phyloP scores from a whole-genome alignment of 106 monocot genomes.

The Gastrodia elata region DNA sequence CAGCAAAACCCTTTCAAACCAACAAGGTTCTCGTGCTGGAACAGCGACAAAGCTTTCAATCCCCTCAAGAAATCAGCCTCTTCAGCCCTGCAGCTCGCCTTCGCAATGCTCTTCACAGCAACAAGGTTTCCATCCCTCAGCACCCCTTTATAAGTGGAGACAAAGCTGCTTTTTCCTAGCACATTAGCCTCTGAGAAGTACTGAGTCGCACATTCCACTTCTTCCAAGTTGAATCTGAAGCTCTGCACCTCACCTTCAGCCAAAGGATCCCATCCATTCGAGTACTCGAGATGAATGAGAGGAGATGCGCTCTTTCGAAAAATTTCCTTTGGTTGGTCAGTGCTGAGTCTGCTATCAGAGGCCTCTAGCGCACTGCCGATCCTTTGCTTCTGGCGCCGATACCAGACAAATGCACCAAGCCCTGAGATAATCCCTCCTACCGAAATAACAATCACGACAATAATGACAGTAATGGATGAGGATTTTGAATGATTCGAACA shows the following conservation, averaged over 20 bases:
- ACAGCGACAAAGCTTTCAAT: slow-evolving; percentile 36
- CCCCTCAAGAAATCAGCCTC: slow-evolving; percentile 75
- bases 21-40: slow-evolving; percentile 62
- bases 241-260: slow-evolving; percentile 57
- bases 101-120: slow-evolving; percentile 58
- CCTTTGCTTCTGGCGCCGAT: slow-evolving; percentile 26
- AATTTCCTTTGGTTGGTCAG: slow-evolving; percentile 32
- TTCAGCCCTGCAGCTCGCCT: slow-evolving; percentile 61
- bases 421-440: slow-evolving; percentile 17
- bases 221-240: slow-evolving; percentile 66
- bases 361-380: slow-evolving; percentile 50
- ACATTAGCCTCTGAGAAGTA: slow-evolving; percentile 80
- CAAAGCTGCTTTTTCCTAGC: slow-evolving; percentile 51
- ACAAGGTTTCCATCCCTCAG: slow-evolving; percentile 59
- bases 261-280: slow-evolving; percentile 68
- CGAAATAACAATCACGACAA: slow-evolving; percentile 10
- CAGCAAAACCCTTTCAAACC: slow-evolving; percentile 68
- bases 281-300: slow-evolving; percentile 67
- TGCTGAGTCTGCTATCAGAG: slow-evolving; percentile 48
- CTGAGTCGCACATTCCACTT: slow-evolving; percentile 73
- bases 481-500: slow-evolving; percentile 34
- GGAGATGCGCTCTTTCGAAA: slow-evolving; percentile 39
- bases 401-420: slow-evolving; percentile 34
- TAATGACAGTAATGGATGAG: slow-evolving; percentile 20
- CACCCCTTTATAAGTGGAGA: slow-evolving; percentile 58